phyloP scores from a whole-genome alignment of 2,329 filamentous ascomycete species.

The Metarhizium rileyi region DNA sequence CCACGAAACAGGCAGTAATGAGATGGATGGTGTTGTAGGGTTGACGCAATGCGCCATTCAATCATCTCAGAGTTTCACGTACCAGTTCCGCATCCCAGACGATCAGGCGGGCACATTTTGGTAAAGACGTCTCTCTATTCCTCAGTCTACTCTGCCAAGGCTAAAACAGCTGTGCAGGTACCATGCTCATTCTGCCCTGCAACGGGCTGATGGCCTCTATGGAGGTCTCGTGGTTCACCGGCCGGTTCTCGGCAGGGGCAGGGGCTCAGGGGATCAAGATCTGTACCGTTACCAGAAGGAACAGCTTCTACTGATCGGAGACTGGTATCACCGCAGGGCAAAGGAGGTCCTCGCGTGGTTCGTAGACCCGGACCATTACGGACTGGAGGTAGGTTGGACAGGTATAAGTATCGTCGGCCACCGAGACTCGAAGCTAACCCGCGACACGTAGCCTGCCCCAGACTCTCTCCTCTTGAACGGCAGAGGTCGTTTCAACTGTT shows the following conservation, averaged over 20 bases:
- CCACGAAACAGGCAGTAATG: constrained; percentile 27
- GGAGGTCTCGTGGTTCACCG: constrained; percentile 25
- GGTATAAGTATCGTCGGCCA: background rate
- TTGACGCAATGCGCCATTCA: constrained; percentile 52
- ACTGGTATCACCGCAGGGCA: constrained; percentile 28
- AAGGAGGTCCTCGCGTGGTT: constrained; percentile 16
- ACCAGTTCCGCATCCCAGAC: constrained; percentile 46
- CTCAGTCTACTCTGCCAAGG: background rate
- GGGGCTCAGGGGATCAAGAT: constrained; percentile 10
- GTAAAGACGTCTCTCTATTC: constrained; percentile 29
- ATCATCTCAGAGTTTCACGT: constrained; percentile 40
- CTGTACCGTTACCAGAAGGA: constrained; percentile 20
- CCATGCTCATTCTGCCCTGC: constrained; percentile 50
- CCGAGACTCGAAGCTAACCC: constrained; percentile 17
- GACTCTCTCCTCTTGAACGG: constrained; percentile 33
- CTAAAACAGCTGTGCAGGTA: constrained; percentile 30
- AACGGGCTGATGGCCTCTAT: constrained; percentile 19
- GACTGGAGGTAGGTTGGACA: constrained; percentile 9
- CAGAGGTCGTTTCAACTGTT: constrained; percentile 13
- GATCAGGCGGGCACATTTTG: constrained; percentile 47
- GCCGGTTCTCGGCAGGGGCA: constrained; percentile 19
- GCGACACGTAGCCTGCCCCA: constrained; percentile 24
- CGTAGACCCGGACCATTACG: constrained; percentile 14
- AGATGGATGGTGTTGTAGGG: constrained; percentile 55
- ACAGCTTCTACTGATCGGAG: constrained; percentile 27